Conservation (phyloP, 805 yeast species). For the Yamadazyma tumulicola region DNA sequence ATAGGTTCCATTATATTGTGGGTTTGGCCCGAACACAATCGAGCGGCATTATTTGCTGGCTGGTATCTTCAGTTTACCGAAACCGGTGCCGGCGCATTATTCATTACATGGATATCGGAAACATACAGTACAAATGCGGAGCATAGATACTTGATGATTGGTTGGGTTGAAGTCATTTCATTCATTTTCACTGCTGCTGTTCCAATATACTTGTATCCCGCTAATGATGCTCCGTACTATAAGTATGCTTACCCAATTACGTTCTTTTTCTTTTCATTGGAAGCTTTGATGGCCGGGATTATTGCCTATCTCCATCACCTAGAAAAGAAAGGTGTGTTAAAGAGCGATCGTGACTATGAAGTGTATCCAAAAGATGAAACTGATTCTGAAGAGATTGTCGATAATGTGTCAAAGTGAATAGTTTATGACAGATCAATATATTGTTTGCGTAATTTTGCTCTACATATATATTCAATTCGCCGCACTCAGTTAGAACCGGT, state of each 20-base stretch:
- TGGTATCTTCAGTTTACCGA: conserved; percentile 13
- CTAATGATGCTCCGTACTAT: conserved; percentile 31
- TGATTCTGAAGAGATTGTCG: neutral
- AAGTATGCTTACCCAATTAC: conserved; percentile 28
- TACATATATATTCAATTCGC: too few relatives aligned
- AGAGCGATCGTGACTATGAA: conserved; percentile 4
- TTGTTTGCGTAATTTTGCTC: too few relatives aligned
- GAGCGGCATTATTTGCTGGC: conserved; percentile 16
- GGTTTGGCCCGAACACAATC: conserved; percentile 16
- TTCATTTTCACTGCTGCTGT: conserved; percentile 32
- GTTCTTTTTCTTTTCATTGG: conserved; percentile 15
- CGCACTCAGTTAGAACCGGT: too few relatives aligned
- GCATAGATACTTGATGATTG: conserved; percentile 10
- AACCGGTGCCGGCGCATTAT: conserved; percentile 13
- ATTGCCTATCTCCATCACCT: conserved; percentile 5
- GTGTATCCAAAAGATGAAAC: conserved; percentile 1
- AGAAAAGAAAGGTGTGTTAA: conserved; percentile 7
- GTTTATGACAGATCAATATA: too few relatives aligned
- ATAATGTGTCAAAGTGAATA: too few relatives aligned
- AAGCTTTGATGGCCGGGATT: conserved; percentile 17
- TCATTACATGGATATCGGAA: conserved; percentile 10
- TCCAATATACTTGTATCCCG: conserved; percentile 29
- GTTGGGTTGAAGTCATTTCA: conserved; percentile 24
- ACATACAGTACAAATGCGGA: conserved; percentile 9
- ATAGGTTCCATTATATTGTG: conserved; percentile 14